Evolutionary conservation across 371 early-diverging fungal species (phyloP).

Genomic region (Umbelopsis sp.): DNA sequence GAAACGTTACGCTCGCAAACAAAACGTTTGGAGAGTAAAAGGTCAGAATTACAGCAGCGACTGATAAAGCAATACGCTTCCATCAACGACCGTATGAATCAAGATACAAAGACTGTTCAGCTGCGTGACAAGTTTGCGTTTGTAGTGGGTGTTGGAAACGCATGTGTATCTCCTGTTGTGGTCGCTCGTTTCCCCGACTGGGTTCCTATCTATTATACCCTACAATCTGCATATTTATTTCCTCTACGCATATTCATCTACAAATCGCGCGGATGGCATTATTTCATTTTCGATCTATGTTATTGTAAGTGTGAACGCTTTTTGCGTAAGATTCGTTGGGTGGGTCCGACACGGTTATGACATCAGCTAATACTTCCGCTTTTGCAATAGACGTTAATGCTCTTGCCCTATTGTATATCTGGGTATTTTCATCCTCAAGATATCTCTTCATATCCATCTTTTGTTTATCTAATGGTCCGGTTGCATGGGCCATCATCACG

Average conservation of each 20-base stretch:
- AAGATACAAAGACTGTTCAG: constrained; percentile 57
- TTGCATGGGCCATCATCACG: constrained; percentile 73
- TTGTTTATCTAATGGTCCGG: constrained; percentile 69
- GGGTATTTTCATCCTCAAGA: constrained; percentile 52
- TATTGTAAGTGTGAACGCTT: constrained; percentile 44
- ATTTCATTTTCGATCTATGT: constrained; percentile 74
- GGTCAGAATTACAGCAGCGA: constrained; percentile 31
- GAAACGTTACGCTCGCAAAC: constrained; percentile 42
- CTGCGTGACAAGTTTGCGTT: constrained; percentile 72
- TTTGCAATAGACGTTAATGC: constrained; percentile 49
- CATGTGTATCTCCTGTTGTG: constrained; percentile 67
- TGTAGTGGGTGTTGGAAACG: constrained; percentile 72
- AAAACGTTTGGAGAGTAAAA: constrained; percentile 40
- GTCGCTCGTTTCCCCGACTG: constrained; percentile 57
- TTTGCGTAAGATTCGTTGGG: background rate
- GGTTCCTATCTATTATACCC: constrained; percentile 63
- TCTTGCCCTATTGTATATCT: constrained; percentile 56
- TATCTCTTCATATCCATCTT: constrained; percentile 58
- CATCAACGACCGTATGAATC: constrained; percentile 46
- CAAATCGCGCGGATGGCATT: constrained; percentile 66
- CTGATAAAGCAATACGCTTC: constrained; percentile 35
- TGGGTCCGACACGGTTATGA: background rate
- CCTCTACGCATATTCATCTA: constrained; percentile 62
- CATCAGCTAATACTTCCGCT: constrained; percentile 17
- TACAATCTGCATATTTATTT: constrained; percentile 53